Base-by-base conservation (phyloP, 257 asterid species). In the Solanum arcanum region DNA sequence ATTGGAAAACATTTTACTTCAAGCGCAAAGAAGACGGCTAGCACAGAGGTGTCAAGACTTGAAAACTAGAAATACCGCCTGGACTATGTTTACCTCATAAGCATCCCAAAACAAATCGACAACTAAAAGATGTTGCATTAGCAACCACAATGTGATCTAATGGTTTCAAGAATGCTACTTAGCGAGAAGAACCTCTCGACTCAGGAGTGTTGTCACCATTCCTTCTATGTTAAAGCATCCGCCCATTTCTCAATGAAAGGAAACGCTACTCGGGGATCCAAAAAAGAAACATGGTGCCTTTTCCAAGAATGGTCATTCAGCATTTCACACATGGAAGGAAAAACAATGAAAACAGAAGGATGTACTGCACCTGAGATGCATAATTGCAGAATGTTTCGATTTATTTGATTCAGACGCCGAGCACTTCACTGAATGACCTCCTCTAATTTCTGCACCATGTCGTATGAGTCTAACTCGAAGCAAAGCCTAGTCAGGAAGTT, bases 391-490 rank as follows among this genome's bases (percentile, higher is more conserved):
- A 87, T 86, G 94, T 15, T 86, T 76, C 13, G 86, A 23, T 87
- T 88, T 89, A 18, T 86, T 90, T 6, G 91, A n/a, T 83, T 89
- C 91, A 88, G 88, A 80, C 21, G 93, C 74, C 14, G 88, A 44
- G 75, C 81, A 78, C 72, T 87, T 88, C 18, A 85, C 47, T 27
- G 60, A 86, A 23, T 85, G 83, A 21, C 29, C 87, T 39, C 90
- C 94, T 88, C 88, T 89, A 69, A 83, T 85, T 89, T 93, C 98
- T 59, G 92, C 86, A 86, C 94, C 93, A 77, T 88, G 93, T 35
- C 94, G 97, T 29, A 96, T 87, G 83, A 94, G 91, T 89, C 88
- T 92, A 84, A 94, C 83, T 75, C 95, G 93, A 84, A 96, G 95
- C 93, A 92, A 59, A 20, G 98, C 96, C 98, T 96, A 85, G 68